Evolutionary conservation across 768 basidiomycete species (phyloP).

Genomic region (Hygrophorus pudorinus): DNA sequence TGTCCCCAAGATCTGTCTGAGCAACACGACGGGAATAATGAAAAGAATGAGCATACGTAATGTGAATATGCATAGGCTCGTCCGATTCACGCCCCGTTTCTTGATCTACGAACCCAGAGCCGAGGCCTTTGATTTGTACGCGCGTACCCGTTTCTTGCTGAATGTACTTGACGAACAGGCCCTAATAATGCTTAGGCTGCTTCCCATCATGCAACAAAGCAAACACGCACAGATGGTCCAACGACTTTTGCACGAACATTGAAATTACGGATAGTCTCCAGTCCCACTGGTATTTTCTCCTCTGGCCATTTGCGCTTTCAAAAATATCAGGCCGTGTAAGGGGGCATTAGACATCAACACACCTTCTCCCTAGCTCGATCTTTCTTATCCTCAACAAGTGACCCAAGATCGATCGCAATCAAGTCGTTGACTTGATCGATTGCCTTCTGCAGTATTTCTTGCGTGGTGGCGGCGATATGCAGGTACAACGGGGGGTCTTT

Average conservation of each 20-base stretch:
- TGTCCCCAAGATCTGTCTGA: not conserved
- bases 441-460: conserved; percentile 58
- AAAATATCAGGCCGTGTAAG: no score
- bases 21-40: not conserved
- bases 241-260: no score
- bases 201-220: no score
- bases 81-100: conserved; percentile 80
- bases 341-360: no score
- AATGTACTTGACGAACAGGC: conserved; percentile 86
- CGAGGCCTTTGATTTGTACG: conserved; percentile 93
- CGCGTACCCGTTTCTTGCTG: conserved; percentile 93
- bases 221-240: no score
- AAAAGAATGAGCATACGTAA: conserved; percentile 53
- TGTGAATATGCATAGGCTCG: conserved; percentile 86
- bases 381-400: no score
- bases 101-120: conserved; percentile 87
- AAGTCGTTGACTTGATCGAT: no score
- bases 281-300: no score
- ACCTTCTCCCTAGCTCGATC: no score
- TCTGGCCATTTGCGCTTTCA: no score
- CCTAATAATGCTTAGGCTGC: not conserved
- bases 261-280: no score
- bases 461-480: conserved; percentile 73
- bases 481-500: conserved; percentile 91
- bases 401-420: no score